Base-by-base conservation (phyloP, 2,329 filamentous ascomycete species). In the Teratosphaeria nubilosa region DNA sequence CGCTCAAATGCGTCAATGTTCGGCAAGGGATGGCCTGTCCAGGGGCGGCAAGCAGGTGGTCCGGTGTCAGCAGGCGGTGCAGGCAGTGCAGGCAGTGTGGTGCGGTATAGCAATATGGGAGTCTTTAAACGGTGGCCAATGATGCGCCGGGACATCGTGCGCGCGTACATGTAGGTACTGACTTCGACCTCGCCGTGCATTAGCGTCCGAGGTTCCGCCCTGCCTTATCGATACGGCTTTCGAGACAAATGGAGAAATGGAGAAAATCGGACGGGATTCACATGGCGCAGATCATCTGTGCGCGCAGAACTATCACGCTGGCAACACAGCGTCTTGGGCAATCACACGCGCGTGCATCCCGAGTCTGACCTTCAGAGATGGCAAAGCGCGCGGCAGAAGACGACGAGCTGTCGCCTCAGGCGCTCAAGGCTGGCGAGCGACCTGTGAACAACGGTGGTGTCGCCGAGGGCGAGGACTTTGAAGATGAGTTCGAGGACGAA, bases 401-500 rank as follows among this genome's bases (percentile, higher is more conserved):
- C 52, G 72, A 75, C 34, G 77, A 78, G 56, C 75, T 79, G 62
- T 69, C 70, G 51, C 63, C 67, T 27, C 77, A 79, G 60, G 75
- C 81, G 48, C 78, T 86, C 66, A 86, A 86, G 73, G 79, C 80
- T 61, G 84, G 83, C 59, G 81, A 83, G 61, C 77, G 83, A 32
- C 83, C 83, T 60, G 74, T 82, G 63, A 70, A 72, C 55, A 73
- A 76, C 56, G 71, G 71, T 63, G 75, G 75, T 71, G 73, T 78
- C 63, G 75, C 80, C 62, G 81, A 84, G 58, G 78, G 75, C 60
- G 79, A 81, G 62, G 87, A 97, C 65, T 97, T 95, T 63, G 94
- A 96, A 70, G 94, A 96, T 76, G 92, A 97, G 70, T 96, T 92
- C 66, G 90, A 92, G 74, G 89, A 92, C 68, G 89, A 92, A 70